phyloP scores from a whole-genome alignment of 1,284 basidiomycete species.

The Trametes versicolor region DNA sequence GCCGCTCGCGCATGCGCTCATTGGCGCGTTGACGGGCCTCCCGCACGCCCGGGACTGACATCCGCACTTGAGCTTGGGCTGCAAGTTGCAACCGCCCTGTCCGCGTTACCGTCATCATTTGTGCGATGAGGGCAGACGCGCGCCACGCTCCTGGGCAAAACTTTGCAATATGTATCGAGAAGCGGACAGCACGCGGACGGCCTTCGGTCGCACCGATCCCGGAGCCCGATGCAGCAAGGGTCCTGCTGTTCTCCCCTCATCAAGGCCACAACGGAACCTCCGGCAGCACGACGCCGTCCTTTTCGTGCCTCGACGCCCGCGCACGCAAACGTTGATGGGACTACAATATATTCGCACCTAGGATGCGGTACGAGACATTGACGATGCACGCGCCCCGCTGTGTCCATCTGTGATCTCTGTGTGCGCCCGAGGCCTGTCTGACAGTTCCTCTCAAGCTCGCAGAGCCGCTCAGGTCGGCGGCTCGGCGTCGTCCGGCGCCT shows the following conservation, averaged over 20 bases:
- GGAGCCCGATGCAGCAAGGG: slow-evolving; percentile 7
- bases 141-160: neutral
- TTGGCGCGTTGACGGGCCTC: neutral
- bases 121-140: no score
- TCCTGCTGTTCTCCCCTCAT: neutral
- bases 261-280: neutral
- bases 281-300: neutral
- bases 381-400: neutral
- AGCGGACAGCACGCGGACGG: neutral
- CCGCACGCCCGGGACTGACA: slow-evolving; percentile 3
- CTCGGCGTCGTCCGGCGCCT: slow-evolving; percentile 2
- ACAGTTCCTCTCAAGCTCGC: slow-evolving; percentile 13
- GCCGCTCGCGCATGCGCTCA: slow-evolving; percentile 8
- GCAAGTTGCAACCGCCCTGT: no score
- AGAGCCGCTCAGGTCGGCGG: neutral
- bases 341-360: neutral
- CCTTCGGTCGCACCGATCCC: slow-evolving; percentile 6
- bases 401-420: slow-evolving; percentile 3
- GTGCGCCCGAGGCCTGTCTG: neutral
- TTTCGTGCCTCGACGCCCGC: neutral
- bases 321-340: neutral
- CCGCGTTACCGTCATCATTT: no score
- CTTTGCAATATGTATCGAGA: neutral
- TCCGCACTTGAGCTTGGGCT: slow-evolving; percentile 8
- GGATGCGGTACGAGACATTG: slow-evolving; percentile 3